Conservation (phyloP, 768 basidiomycete species). For the Tylopilus subfusipes region DNA sequence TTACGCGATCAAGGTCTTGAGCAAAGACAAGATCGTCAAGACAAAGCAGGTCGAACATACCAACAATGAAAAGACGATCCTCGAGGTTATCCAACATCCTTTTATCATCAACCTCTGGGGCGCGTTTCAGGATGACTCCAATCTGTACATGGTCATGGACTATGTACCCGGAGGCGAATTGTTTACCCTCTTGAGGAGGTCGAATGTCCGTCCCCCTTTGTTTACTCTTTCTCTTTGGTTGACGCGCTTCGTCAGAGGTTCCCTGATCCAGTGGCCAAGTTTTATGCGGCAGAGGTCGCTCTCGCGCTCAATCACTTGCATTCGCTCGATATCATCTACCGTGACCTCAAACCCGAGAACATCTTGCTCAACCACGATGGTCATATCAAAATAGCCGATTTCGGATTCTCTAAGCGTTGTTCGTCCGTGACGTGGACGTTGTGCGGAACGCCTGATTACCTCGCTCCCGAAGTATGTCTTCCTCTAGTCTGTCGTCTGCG, state of each 20-base stretch:
- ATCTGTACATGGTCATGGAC: slow-evolving; percentile 98
- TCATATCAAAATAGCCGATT: slow-evolving; percentile 96
- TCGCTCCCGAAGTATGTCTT: slow-evolving; percentile 82
- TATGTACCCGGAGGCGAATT: slow-evolving; percentile 96
- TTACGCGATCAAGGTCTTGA: slow-evolving; percentile 93
- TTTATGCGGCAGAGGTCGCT: slow-evolving; percentile 94
- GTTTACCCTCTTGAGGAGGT: slow-evolving; percentile 88
- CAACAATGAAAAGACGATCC: slow-evolving; percentile 88
- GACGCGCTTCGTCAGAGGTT: slow-evolving; percentile 58
- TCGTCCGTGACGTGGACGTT: slow-evolving; percentile 89
- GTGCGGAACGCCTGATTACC: slow-evolving; percentile 94
- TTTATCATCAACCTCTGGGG: slow-evolving; percentile 98
- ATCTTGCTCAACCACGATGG: slow-evolving; percentile 91
- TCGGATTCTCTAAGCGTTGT: slow-evolving; percentile 92
- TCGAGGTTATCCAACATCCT: slow-evolving; percentile 81
- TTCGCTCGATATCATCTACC: slow-evolving; percentile 84
- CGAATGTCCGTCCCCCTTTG: slow-evolving; percentile 57
- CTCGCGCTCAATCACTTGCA: slow-evolving; percentile 92
- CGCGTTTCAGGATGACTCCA: slow-evolving; percentile 84
- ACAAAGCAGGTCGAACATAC: slow-evolving; percentile 98
- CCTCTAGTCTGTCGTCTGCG: slow-evolving; percentile 14
- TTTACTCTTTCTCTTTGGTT: slow-evolving; percentile 8
- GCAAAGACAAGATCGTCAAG: slow-evolving; percentile 87
- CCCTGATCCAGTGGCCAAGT: slow-evolving; percentile 95
- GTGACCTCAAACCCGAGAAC: slow-evolving; percentile 97